Conservation (phyloP, 2,329 filamentous ascomycete species). For the Aspergillus pseudoterreus region DNA sequence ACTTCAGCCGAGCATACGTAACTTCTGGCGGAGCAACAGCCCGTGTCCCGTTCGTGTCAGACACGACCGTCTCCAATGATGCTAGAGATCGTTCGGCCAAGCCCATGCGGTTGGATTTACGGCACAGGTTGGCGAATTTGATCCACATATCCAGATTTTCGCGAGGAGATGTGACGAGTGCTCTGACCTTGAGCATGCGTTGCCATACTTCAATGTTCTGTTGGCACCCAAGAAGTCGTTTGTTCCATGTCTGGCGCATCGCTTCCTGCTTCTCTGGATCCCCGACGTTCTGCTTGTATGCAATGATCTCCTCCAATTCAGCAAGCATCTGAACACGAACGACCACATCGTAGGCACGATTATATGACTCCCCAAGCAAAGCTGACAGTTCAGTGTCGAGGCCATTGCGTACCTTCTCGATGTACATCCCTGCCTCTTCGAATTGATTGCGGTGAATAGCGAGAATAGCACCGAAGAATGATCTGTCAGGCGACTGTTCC, state of each 20-base stretch:
- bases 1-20: slow-evolving; percentile 95
- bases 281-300: slow-evolving; percentile 82
- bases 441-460: slow-evolving; percentile 95
- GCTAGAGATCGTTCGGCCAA: slow-evolving; percentile 93
- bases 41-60: slow-evolving; percentile 37
- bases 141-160: slow-evolving; percentile 99
- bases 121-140: slow-evolving; percentile 96
- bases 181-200: slow-evolving; percentile 90
- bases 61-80: slow-evolving; percentile 74
- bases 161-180: slow-evolving; percentile 82
- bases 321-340: slow-evolving; percentile 98
- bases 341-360: slow-evolving; percentile 94
- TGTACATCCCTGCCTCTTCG: slow-evolving; percentile 80
- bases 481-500: slow-evolving; percentile 83
- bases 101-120: slow-evolving; percentile 91
- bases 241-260: slow-evolving; percentile 94
- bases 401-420: slow-evolving; percentile 87
- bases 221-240: slow-evolving; percentile 87
- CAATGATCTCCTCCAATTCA: slow-evolving; percentile 95
- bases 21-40: slow-evolving; percentile 64
- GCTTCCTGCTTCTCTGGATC: slow-evolving; percentile 84
- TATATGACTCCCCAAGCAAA: slow-evolving; percentile 96
- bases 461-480: slow-evolving; percentile 96
- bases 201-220: slow-evolving; percentile 98
- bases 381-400: slow-evolving; percentile 94